Percentiles rank a stretch among this genome's conserved stretches.
Evolutionary conservation across 441 rosid species (phyloP).

Genomic region (Omphalea diandra): DNA sequence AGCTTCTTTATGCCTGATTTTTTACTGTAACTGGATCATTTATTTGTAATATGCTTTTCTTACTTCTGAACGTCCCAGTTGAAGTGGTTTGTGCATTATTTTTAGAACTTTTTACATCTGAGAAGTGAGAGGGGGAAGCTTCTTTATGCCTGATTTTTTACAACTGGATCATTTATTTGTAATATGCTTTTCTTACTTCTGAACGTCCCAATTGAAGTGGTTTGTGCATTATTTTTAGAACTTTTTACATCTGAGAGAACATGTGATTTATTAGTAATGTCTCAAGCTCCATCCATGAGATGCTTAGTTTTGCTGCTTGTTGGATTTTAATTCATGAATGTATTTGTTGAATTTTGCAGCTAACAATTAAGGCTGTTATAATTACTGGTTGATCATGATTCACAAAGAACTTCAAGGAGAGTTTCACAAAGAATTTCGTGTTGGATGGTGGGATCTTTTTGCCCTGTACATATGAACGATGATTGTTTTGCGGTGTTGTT

Average conservation of each 20-base stretch:
- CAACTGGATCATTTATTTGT: background rate
- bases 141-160: background rate
- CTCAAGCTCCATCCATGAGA: background rate
- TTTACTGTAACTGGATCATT: background rate
- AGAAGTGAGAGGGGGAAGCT: background rate
- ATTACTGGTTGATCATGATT: conserved; percentile 1
- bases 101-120: background rate
- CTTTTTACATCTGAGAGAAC: background rate
- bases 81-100: background rate
- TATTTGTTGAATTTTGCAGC: conserved; percentile 11
- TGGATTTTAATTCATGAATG: background rate
- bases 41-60: background rate
- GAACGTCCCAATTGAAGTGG: too few species aligned
- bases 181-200: background rate
- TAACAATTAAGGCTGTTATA: background rate
- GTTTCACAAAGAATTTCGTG: background rate
- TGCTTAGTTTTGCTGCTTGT: background rate
- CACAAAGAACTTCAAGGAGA: background rate
- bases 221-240: background rate
- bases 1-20: background rate
- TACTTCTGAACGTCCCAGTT: background rate
- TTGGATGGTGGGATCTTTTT: conserved; percentile 2
- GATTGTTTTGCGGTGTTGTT: conserved; percentile 5
- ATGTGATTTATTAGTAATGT: background rate
- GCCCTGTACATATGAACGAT: conserved; percentile 14